These are phyloP conservation scores for Monocercomonoides exilis DNA, from an alignment of 78 protist genomes.

Conservation along the genomic window DNA sequence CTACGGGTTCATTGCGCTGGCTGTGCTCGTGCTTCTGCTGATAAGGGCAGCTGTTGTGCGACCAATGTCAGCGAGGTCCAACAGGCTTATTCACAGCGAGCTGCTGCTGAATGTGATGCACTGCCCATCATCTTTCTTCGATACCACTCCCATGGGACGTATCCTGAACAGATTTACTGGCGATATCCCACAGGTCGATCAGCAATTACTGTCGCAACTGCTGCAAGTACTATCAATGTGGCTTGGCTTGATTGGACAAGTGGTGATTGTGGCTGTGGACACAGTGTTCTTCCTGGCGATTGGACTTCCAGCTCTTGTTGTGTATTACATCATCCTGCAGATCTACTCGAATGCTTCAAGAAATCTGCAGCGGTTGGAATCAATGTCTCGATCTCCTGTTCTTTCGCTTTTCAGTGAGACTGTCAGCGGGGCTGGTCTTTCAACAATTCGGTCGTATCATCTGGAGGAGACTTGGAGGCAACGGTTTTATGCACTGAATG, in stretches of 20 bases:
- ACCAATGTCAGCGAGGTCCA: not conserved
- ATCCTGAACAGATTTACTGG: constrained; percentile 25
- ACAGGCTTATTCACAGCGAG: not conserved
- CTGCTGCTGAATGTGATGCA: not conserved
- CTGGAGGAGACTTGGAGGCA: not conserved
- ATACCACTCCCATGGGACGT: constrained; percentile 19
- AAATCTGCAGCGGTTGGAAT: not conserved
- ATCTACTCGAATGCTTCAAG: not conserved
- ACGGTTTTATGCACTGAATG: not conserved
- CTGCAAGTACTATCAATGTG: not conserved
- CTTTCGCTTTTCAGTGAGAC: constrained; percentile 17
- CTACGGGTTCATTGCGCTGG: not conserved
- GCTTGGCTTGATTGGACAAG: not conserved
- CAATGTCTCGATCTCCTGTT: constrained; percentile 12
- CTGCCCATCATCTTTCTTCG: constrained; percentile 19
- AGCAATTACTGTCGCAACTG: not conserved
- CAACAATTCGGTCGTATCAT: constrained; percentile 19
- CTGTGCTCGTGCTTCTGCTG: not conserved
- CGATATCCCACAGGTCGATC: not conserved
- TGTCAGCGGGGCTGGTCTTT: not conserved
- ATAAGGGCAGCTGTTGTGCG: not conserved
- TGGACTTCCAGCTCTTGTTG: not conserved
- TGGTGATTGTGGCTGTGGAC: constrained; percentile 9
- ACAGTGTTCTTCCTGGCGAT: not conserved
- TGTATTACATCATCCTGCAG: not conserved